These are phyloP conservation scores for Echeveria elegans DNA, from an alignment of 164 flowering plant species.

Conservation along the genomic window DNA sequence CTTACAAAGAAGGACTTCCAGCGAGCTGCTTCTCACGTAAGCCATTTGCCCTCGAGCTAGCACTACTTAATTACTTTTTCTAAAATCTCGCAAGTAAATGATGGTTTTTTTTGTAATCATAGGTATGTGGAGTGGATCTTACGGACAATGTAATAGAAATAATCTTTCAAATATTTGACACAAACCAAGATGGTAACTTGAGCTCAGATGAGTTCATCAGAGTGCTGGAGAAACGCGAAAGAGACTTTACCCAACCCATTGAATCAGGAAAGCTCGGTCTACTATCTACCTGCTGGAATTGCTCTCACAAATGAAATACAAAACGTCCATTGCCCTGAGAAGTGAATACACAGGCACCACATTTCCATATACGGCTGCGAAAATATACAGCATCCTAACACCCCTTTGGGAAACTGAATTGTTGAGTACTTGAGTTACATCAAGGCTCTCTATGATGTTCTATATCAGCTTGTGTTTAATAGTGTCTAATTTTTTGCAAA, in stretches of 20 bases:
- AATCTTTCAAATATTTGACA: slow-evolving; percentile 73
- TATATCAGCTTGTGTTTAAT: no score
- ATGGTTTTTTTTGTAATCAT: slow-evolving; percentile 12
- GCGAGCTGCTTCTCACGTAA: slow-evolving; percentile 81
- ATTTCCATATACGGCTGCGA: no score
- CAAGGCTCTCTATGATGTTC: no score
- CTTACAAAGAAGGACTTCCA: slow-evolving; percentile 65
- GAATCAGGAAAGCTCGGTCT: slow-evolving; percentile 43
- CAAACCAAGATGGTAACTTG: slow-evolving; percentile 60
- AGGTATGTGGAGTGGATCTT: slow-evolving; percentile 83
- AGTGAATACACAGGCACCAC: no score
- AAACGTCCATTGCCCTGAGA: slow-evolving; percentile 18
- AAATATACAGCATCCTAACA: no score
- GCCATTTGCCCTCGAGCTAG: background rate
- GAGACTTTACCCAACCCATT: slow-evolving; percentile 40
- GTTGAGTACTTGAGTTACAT: no score
- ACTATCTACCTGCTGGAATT: slow-evolving; percentile 46
- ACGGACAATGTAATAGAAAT: slow-evolving; percentile 54
- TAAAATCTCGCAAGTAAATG: background rate
- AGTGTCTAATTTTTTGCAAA: no score
- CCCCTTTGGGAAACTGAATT: no score
- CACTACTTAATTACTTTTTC: background rate
- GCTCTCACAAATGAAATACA: slow-evolving; percentile 25
- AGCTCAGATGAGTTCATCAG: slow-evolving; percentile 69
- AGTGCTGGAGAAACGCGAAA: slow-evolving; percentile 60